These are phyloP conservation scores for Lecanicillium sp. DNA, from an alignment of 2,329 filamentous ascomycete species.

Conservation along the genomic window DNA sequence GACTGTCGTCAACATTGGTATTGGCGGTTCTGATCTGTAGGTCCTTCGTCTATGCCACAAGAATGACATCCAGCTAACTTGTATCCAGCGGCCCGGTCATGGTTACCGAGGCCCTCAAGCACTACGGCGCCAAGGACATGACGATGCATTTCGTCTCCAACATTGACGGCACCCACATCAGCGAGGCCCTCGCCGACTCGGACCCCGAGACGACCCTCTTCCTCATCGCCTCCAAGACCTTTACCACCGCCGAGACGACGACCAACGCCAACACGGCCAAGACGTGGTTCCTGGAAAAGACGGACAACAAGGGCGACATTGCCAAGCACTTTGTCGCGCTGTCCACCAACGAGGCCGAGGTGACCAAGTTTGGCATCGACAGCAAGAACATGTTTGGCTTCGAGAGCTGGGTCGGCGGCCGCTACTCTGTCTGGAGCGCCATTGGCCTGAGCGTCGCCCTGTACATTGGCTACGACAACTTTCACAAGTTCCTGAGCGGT, in stretches of 20 bases:
- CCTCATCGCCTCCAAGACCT: slow-evolving; percentile 97
- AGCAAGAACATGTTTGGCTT: slow-evolving; percentile 99
- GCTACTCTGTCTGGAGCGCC: slow-evolving; percentile 98
- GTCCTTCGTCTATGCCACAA: slow-evolving; percentile 31
- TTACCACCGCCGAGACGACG: slow-evolving; percentile 94
- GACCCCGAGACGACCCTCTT: slow-evolving; percentile 98
- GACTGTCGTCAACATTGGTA: slow-evolving; percentile 95
- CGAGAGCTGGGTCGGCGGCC: slow-evolving; percentile 95
- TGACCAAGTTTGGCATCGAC: slow-evolving; percentile 98
- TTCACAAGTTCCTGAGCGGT: slow-evolving; percentile 89
- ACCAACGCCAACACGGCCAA: slow-evolving; percentile 98
- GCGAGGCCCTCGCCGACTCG: slow-evolving; percentile 81
- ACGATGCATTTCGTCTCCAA: slow-evolving; percentile 98
- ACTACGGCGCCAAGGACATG: slow-evolving; percentile 79
- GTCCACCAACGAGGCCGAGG: slow-evolving; percentile 90
- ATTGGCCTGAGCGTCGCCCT: slow-evolving; percentile 92
- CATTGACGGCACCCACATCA: slow-evolving; percentile 97
- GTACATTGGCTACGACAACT: slow-evolving; percentile 97
- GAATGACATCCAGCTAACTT: slow-evolving; percentile 24
- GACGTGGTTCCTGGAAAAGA: slow-evolving; percentile 87
- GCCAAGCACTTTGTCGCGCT: slow-evolving; percentile 98
- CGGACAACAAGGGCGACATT: slow-evolving; percentile 71
- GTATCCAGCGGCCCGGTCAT: slow-evolving; percentile 79
- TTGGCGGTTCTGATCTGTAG: slow-evolving; percentile 96
- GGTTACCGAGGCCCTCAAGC: slow-evolving; percentile 96